Conservation (phyloP, 139 green algal species). For the Chlorella sp. region DNA sequence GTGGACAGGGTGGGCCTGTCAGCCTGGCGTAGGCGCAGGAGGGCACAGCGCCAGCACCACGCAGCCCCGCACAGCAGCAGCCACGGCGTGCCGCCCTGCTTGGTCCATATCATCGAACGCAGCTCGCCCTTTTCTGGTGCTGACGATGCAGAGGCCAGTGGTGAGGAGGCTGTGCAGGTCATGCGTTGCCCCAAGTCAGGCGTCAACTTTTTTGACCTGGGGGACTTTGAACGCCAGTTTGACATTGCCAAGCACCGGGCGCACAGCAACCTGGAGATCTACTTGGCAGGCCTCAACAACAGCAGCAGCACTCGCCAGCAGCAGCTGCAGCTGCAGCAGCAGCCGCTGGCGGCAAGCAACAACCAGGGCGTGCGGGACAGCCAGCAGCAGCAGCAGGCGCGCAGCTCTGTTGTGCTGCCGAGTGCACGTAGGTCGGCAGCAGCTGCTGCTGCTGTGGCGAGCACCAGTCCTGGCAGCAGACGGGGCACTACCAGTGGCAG, state of each 20-base stretch:
- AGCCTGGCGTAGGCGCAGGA: constrained; percentile 54
- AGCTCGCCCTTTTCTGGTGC: constrained; percentile 66
- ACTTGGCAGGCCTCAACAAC: no score
- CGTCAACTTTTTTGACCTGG: constrained; percentile 67
- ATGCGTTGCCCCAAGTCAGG: constrained; percentile 62
- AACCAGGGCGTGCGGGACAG: no score
- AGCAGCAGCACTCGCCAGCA: no score
- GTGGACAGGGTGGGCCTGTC: constrained; percentile 67
- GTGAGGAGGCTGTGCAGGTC: constrained; percentile 45
- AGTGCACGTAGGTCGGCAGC: no score
- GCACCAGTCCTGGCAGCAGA: no score
- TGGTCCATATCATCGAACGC: not conserved
- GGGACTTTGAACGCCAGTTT: constrained; percentile 55
- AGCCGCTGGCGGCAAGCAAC: no score
- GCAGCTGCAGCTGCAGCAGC: no score
- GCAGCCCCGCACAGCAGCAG: not conserved
- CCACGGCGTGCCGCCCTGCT: not conserved
- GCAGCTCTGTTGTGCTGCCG: no score
- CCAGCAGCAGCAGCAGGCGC: no score
- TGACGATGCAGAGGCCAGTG: constrained; percentile 48
- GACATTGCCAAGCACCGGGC: constrained; percentile 36
- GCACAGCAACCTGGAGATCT: no score
- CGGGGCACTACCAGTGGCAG: no score
- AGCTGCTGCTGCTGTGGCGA: no score
- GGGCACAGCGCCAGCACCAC: constrained; percentile 8